These are phyloP conservation scores for Protomyces arabidopsidicola DNA, from an alignment of 1,139 yeast species.

Conservation along the genomic window DNA sequence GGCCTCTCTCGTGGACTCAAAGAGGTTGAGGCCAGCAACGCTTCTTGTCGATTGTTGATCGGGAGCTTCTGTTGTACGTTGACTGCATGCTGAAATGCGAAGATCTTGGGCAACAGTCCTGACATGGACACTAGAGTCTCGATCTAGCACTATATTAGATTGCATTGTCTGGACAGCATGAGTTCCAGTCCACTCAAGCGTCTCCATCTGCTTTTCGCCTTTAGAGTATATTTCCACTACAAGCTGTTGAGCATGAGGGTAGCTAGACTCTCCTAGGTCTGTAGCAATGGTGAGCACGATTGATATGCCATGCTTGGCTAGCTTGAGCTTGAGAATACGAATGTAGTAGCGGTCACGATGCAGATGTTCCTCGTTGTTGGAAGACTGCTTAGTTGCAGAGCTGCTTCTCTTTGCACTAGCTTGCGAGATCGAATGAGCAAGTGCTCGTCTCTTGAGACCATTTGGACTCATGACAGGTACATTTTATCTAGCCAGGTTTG, in stretches of 20 bases:
- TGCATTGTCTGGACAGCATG: constrained; percentile 4
- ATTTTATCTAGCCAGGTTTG: no score
- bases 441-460: no score
- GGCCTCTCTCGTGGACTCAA: constrained; percentile 9
- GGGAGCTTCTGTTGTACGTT: not conserved
- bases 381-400: no score
- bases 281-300: constrained; percentile 2
- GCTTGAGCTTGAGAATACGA: not conserved
- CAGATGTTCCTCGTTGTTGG: no score
- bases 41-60: not conserved
- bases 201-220: not conserved
- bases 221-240: not conserved
- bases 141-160: not conserved
- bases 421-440: no score
- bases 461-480: no score
- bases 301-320: not conserved
- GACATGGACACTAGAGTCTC: not conserved
- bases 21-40: not conserved
- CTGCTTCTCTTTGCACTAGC: no score
- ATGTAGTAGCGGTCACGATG: not conserved
- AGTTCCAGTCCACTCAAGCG: not conserved
- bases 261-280: constrained; percentile 18
- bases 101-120: not conserved
- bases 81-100: not conserved
- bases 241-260: not conserved